A percentile compares a stretch with the other conserved stretches of the same genome.
Conservation (phyloP, 176 grass and related monocot genomes). For the Paspalum vaginatum region DNA sequence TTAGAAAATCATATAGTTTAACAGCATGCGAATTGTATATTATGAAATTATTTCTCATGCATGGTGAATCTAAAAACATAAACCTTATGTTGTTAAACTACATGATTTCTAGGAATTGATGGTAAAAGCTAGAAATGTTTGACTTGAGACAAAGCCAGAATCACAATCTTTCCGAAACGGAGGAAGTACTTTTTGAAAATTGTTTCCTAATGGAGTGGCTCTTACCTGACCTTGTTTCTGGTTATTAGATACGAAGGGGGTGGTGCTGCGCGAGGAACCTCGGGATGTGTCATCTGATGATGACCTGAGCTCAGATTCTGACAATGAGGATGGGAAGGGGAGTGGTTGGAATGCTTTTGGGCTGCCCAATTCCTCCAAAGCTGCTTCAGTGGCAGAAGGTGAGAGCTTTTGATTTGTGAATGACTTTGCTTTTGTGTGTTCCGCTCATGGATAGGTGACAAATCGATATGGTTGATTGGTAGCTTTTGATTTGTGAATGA, state of each 20-base stretch:
- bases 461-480: background rate
- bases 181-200: background rate
- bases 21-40: too few relatives aligned
- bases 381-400: conserved; percentile 47
- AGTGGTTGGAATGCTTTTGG: conserved; percentile 36
- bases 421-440: background rate
- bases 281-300: conserved; percentile 50
- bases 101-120: too few relatives aligned
- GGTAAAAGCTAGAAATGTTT: too few relatives aligned
- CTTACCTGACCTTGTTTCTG: conserved; percentile 20
- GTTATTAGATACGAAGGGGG: conserved; percentile 54
- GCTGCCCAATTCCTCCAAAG: conserved; percentile 49
- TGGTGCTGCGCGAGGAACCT: conserved; percentile 42
- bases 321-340: conserved; percentile 43
- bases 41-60: too few relatives aligned
- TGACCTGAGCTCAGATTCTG: conserved; percentile 66
- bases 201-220: background rate
- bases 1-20: too few relatives aligned
- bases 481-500: background rate
- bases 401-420: background rate
- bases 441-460: background rate
- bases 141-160: too few relatives aligned
- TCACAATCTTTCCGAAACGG: too few relatives aligned
- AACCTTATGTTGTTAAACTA: too few relatives aligned
- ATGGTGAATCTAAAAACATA: too few relatives aligned